A percentile compares a stretch with the other conserved stretches of the same genome.
Conservation (phyloP, 2,329 filamentous ascomycete genomes). For the Stachybotrys chartarum region DNA sequence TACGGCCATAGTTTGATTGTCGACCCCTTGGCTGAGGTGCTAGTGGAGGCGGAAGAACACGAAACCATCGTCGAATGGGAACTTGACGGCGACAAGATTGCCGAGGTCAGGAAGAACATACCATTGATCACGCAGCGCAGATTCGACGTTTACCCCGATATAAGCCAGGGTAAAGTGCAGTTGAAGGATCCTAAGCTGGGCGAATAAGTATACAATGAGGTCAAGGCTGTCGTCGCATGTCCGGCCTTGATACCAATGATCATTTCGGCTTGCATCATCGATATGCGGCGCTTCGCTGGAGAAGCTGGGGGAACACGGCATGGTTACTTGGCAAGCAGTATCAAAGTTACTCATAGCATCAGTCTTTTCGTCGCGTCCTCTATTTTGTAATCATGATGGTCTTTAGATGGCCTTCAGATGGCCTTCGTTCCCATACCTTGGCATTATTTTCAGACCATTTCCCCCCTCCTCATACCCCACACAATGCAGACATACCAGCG, state of each 20-base stretch:
- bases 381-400: no score
- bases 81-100: conserved; percentile 60
- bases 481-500: background rate
- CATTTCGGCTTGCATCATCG: no score
- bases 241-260: no score
- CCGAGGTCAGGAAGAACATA: conserved; percentile 72
- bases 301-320: no score
- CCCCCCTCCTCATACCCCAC: background rate
- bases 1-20: conserved; percentile 88
- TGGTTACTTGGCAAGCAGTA: no score
- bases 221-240: no score
- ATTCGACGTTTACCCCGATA: conserved; percentile 93
- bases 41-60: conserved; percentile 69
- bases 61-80: conserved; percentile 73
- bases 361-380: no score
- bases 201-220: background rate
- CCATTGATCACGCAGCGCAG: conserved; percentile 77
- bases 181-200: conserved; percentile 17
- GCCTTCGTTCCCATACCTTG: no score
- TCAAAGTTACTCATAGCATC: no score
- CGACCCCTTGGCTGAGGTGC: conserved; percentile 78
- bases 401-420: no score
- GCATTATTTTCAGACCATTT: no score
- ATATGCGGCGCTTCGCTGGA: no score
- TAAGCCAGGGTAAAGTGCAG: conserved; percentile 54